Evolutionary conservation across 2,329 filamentous ascomycete species (phyloP), one percentile per base, ranked within the genome.

Genomic region (Monosporascus sp.): DNA sequence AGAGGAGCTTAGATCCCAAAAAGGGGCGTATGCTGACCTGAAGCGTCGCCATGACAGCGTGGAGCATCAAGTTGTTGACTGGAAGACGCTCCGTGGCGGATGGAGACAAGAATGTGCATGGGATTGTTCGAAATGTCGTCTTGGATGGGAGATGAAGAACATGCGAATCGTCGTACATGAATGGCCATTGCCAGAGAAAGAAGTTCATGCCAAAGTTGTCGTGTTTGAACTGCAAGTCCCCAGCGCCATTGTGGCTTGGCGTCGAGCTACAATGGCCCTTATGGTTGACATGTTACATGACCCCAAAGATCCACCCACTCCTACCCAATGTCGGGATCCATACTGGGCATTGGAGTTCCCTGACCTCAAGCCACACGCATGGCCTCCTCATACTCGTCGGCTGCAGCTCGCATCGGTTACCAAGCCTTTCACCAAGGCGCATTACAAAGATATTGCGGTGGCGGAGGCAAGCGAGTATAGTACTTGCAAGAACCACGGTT

Each of bases 181-280:
- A 35, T 49, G 45, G 45, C 52, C 52, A 8, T 17, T 54, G 14
- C 52, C 52, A 11, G 20, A 6, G 1, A 8, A 25, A 7, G 17
- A 44, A 7, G 11, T 9, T 9, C 20, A 44, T 35, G 52, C 49
- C 9, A 20, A 49, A 7, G 15, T 17, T 31, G 52, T 54, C 15
- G 27, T 54, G 2, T 54, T 54, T 25, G 52, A 54, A 15, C 49
- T 54, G 11, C 46, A 54, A 14, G 49, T 54, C 6, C 52, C 52
- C 7, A n/a, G 9, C 2, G 6, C 15, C 22, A 49, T 54, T 38
- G 7, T 38, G 7, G 24, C 22, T 9, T 54, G 49, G 52, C 52
- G 52, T 20, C n/a, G 14, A 5, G 15, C 15, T 22, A 54, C 52
- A 22, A 17, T 54, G 49, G 35, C 8, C 6, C 37, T 54, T 15